Evolutionary conservation across 176 grass and related monocot species (phyloP).

Genomic region (Secale cereale): DNA sequence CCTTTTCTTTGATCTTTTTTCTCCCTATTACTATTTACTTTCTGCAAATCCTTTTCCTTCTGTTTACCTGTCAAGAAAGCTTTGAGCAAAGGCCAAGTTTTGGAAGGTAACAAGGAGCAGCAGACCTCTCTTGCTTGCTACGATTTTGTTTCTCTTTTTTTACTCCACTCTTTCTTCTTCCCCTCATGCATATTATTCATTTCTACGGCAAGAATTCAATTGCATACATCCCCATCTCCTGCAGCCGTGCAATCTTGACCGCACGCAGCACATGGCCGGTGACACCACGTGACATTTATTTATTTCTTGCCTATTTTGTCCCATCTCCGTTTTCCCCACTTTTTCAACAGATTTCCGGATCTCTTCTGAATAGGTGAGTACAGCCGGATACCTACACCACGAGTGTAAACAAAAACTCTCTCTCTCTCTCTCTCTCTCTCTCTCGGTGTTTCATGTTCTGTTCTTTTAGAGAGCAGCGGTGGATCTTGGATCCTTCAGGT

Average conservation of each 20-base stretch:
- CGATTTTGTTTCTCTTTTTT: background rate
- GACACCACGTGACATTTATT: constrained; percentile 23
- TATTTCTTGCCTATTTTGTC: constrained; percentile 19
- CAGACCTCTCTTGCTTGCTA: background rate
- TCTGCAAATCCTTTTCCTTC: background rate
- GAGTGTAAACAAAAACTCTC: constrained; percentile 34
- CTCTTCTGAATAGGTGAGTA: too few relatives aligned
- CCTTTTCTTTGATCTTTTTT: background rate
- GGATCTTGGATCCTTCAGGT: constrained; percentile 51
- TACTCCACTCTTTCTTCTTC: background rate
- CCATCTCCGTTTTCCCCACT: background rate
- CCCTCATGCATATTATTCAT: background rate
- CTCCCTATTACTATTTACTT: background rate
- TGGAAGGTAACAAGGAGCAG: constrained; percentile 17
- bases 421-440: background rate
- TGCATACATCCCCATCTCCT: constrained; percentile 1
- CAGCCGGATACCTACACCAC: constrained; percentile 9
- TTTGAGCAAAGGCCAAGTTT: background rate
- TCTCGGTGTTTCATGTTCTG: too few relatives aligned
- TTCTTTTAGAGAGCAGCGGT: background rate
- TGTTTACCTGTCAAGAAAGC: background rate
- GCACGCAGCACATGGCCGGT: constrained; percentile 3
- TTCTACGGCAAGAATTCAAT: constrained; percentile 27
- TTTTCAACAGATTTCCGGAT: too few relatives aligned
- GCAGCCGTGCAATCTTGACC: constrained; percentile 3